Percentiles rank a stretch among this genome's conserved stretches.
These are phyloP conservation scores for Dalechampia spathulata DNA, from an alignment of 441 rosid species.

Conservation along the genomic window DNA sequence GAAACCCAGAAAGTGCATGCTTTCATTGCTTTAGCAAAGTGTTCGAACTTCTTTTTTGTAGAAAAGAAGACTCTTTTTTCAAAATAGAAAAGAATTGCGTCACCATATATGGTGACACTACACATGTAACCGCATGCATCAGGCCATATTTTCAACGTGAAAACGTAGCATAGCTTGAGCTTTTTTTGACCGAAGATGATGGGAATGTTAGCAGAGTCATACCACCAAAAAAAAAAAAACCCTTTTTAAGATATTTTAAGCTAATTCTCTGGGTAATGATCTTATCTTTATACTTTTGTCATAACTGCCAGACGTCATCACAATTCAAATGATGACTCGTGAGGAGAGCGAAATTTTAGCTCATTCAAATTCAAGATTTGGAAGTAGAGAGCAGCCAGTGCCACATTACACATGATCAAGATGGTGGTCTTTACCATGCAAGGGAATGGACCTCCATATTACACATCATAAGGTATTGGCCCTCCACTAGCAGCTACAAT, in stretches of 20 bases:
- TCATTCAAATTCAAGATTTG: too few species aligned
- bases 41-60: background rate
- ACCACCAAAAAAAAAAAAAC: too few species aligned
- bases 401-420: too few species aligned
- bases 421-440: too few species aligned
- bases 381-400: too few species aligned
- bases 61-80: constrained; percentile 1
- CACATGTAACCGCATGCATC: background rate
- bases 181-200: background rate
- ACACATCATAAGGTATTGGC: background rate
- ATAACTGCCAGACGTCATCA: too few species aligned
- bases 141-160: background rate
- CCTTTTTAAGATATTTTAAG: background rate
- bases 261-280: background rate
- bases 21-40: background rate
- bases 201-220: too few species aligned
- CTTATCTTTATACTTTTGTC: too few species aligned
- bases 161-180: background rate
- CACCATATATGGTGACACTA: too few species aligned
- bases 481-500: background rate
- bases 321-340: too few species aligned
- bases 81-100: background rate
- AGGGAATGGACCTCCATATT: background rate
- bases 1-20: too few species aligned
- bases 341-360: too few species aligned